phyloP scores from a whole-genome alignment of 257 asterid species.

The Solanum appendiculatum region DNA sequence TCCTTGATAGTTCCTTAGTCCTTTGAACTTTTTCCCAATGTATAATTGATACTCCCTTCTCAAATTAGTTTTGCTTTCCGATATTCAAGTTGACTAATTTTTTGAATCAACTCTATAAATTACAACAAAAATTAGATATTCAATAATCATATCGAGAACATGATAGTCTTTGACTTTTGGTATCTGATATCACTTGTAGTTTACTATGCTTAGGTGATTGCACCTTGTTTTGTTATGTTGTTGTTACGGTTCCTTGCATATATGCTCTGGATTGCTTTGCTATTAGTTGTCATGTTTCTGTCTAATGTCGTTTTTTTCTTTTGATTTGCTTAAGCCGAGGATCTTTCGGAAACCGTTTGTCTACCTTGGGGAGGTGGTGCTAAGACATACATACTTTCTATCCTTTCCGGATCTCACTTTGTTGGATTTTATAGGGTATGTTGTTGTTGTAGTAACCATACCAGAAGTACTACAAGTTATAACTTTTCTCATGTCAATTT shows the following conservation, averaged over 20 bases:
- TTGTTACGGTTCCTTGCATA: neutral
- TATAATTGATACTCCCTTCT: no score
- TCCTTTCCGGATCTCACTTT: neutral
- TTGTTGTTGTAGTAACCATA: neutral
- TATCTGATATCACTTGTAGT: neutral
- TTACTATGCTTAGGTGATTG: neutral
- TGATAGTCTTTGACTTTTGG: neutral
- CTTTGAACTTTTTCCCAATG: no score
- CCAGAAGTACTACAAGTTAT: neutral
- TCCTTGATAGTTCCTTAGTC: no score
- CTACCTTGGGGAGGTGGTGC: no score
- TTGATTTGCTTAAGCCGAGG: neutral
- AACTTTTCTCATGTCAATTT: neutral
- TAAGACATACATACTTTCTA: neutral
- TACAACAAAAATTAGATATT: neutral
- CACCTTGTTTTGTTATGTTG: neutral
- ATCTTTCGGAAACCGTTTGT: no score
- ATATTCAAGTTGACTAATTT: no score
- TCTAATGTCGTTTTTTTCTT: neutral
- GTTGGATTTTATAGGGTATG: neutral
- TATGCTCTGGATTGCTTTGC: neutral
- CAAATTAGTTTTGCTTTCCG: neutral
- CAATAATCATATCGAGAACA: no score
- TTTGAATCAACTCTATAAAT: neutral
- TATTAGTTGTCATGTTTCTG: no score